Base-by-base conservation (phyloP, 2,329 filamentous ascomycete genomes). In the Neonectria sp. region DNA sequence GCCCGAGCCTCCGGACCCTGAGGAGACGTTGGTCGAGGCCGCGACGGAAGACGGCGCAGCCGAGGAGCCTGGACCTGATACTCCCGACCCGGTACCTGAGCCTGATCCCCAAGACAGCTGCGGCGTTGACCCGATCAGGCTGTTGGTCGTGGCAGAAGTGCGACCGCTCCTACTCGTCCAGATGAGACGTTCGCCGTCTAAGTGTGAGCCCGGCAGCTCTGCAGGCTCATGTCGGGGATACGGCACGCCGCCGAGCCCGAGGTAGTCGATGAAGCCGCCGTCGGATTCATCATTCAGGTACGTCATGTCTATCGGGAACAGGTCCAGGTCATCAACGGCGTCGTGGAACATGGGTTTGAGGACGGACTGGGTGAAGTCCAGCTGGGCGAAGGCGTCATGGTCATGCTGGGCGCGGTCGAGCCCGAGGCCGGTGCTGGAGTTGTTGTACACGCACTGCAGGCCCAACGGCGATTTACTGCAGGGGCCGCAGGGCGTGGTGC, bases 371-470 rank as follows among this genome's bases (percentile, higher is more conserved):
- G 11, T 12, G 40, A 55, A 65, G 29, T 51, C 48, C 25, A 48
- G 21, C 33, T 60, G 62, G 8, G 62, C 15, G n/a, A 55, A 65
- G 11, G 57, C 29, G 3, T 65, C 62, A 13, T 65, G 49, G 48
- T 65, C 40, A 59, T 40, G 17, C 31, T 21, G n/a, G 40, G n/a
- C n/a, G 40, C 40, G n/a, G 40, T 45, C 40, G 40, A 45, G 37
- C 21, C 55, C 61, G 53, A 48, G 31, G 31, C 55, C 46, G 29
- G 48, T 31, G 56, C 45, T 65, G 21, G 46, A 60, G 21, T 65
- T 60, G 59, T 71, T 67, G 49, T 69, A 71, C 8, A 69, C 62
- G 55, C 69, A 71, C 24, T 58, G 61, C 21, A 71, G 67, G 13
- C 55, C 51, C 7, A 65, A 21, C 25, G 51, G 52, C 15, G 69